Evolutionary conservation across 1,284 basidiomycete species (phyloP).

Genomic region (Rhodotorula sp.): DNA sequence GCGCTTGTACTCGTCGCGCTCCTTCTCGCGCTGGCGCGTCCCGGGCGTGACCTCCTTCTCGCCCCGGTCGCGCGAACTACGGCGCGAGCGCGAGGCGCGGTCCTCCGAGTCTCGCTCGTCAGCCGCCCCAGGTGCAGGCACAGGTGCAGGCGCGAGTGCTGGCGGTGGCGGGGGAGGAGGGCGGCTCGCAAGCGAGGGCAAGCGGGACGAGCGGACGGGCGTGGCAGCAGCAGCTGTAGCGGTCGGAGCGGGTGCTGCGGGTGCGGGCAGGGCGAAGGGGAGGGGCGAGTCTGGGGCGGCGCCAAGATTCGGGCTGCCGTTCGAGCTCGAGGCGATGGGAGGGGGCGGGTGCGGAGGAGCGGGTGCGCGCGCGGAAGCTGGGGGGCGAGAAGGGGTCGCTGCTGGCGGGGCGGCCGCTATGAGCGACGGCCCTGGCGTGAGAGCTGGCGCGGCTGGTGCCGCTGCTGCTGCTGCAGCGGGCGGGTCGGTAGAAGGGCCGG

Average conservation of each 20-base stretch:
- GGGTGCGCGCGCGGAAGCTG: not conserved
- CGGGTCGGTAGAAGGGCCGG: not conserved
- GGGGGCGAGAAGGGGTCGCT: not conserved
- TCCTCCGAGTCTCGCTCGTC: too few species aligned
- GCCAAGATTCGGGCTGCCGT: not conserved
- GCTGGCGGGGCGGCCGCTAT: not conserved
- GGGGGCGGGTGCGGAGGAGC: not conserved
- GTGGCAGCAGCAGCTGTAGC: not conserved
- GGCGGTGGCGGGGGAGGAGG: not conserved
- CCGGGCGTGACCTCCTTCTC: not conserved
- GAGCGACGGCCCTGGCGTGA: not conserved
- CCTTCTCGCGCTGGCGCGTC: conserved; percentile 11
- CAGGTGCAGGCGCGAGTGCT: too few species aligned
- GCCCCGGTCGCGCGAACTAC: not conserved
- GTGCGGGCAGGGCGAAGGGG: not conserved
- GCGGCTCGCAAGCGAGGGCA: not conserved
- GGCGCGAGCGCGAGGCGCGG: not conserved
- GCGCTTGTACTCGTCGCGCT: conserved; percentile 5
- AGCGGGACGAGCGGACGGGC: not conserved
- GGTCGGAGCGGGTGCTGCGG: not conserved
- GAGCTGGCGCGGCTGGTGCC: not conserved
- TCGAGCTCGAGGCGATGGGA: not conserved
- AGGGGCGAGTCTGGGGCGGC: not conserved
- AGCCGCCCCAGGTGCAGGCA: not conserved
- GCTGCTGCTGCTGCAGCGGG: not conserved